A percentile compares a stretch with the other conserved stretches of the same genome.
phyloP scores from a whole-genome alignment of 2,329 filamentous ascomycete genomes.

The Metarhizium humberi region DNA sequence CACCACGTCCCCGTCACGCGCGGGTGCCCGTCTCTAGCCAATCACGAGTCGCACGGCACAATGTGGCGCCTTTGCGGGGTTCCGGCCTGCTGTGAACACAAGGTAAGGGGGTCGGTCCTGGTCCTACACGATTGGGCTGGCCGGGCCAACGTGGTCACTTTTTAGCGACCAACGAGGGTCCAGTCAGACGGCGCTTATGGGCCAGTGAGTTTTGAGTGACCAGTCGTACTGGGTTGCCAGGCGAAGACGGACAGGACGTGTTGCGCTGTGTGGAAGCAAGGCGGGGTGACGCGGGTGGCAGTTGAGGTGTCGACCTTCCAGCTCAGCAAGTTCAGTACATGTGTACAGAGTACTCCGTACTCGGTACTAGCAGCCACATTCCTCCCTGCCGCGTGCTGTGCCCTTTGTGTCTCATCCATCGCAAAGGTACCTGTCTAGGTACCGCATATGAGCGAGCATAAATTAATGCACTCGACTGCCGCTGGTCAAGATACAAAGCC shows the following conservation, averaged over 20 bases:
- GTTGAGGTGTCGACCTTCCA: not conserved
- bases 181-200: not conserved
- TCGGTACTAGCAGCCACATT: not conserved
- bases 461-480: not conserved
- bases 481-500: no score
- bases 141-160: not conserved
- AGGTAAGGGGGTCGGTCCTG: not conserved
- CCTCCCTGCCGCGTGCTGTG: not conserved
- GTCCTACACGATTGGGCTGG: not conserved
- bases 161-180: not conserved
- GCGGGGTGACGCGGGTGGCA: not conserved
- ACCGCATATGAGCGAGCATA: not conserved
- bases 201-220: not conserved
- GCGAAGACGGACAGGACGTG: no score
- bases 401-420: not conserved
- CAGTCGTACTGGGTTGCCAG: no score
- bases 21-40: not conserved
- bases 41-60: not conserved
- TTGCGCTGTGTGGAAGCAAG: not conserved
- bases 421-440: not conserved
- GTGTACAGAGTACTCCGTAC: no score
- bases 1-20: not conserved
- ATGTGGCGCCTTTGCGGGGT: no score
- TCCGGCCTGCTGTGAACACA: not conserved
- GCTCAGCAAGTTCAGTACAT: not conserved